Conservation (phyloP, 306 rosid species). For the Chamaecrista fasciculata region DNA sequence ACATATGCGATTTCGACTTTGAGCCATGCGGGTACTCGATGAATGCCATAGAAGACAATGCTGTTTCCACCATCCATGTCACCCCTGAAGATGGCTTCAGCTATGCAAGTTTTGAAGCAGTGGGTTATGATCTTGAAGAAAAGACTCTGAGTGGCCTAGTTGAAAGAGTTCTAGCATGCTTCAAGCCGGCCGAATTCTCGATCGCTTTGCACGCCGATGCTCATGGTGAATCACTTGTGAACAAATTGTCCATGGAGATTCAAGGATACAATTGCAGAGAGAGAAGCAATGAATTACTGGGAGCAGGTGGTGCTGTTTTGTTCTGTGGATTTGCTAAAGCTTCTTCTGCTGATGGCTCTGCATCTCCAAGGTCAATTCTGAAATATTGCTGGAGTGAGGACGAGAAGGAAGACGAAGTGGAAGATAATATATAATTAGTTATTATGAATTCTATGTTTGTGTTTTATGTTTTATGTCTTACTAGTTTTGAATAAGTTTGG, state of each 20-base stretch:
- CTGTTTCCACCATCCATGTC: slow-evolving; percentile 84
- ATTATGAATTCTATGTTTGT: no score
- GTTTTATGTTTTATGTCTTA: neutral
- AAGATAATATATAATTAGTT: slow-evolving; percentile 34
- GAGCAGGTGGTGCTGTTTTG: slow-evolving; percentile 50
- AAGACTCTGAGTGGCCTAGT: slow-evolving; percentile 47
- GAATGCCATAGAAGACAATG: slow-evolving; percentile 81
- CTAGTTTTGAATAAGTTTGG: slow-evolving; percentile 31
- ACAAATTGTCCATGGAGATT: slow-evolving; percentile 46
- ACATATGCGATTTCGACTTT: slow-evolving; percentile 84
- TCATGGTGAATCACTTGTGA: slow-evolving; percentile 28
- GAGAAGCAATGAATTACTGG: slow-evolving; percentile 53
- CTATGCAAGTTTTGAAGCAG: slow-evolving; percentile 90
- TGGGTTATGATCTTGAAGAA: slow-evolving; percentile 59
- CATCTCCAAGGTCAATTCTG: slow-evolving; percentile 81
- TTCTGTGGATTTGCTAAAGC: slow-evolving; percentile 48
- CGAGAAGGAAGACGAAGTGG: slow-evolving; percentile 65
- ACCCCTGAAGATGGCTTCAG: slow-evolving; percentile 98
- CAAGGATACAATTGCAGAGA: slow-evolving; percentile 54
- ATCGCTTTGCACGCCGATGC: slow-evolving; percentile 61
- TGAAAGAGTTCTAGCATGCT: slow-evolving; percentile 74
- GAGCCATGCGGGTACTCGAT: slow-evolving; percentile 97
- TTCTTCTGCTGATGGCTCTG: slow-evolving; percentile 34
- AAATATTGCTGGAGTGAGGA: slow-evolving; percentile 86
- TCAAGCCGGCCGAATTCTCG: slow-evolving; percentile 77